phyloP scores from a whole-genome alignment of 306 rosid species.

The Chamaecrista fasciculata region DNA sequence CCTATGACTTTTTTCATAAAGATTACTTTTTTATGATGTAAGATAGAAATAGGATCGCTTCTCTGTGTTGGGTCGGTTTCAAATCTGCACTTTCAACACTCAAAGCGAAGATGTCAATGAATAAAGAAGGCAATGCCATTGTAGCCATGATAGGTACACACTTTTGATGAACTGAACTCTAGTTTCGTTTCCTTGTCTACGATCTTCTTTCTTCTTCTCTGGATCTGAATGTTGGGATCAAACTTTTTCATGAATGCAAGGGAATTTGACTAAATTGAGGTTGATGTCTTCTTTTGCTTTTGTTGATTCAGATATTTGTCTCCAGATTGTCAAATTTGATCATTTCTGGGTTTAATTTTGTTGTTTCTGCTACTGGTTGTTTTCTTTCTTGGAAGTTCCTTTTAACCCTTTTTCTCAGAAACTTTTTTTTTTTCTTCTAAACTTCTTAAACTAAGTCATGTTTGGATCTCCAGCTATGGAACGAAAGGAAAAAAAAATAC shows the following conservation, averaged over 20 bases:
- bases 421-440: no score
- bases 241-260: neutral
- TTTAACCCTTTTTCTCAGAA: no score
- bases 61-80: constrained; percentile 17
- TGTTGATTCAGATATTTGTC: neutral
- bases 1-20: neutral
- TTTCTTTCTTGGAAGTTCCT: no score
- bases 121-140: neutral
- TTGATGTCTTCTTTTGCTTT: neutral
- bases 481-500: no score
- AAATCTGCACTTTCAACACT: no score
- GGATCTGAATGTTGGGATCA: neutral
- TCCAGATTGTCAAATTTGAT: constrained; percentile 28
- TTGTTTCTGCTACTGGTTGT: neutral
- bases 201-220: neutral
- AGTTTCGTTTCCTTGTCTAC: no score
- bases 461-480: no score
- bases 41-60: neutral
- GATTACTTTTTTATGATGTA: neutral
- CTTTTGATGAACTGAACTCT: no score
- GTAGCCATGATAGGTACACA: constrained; percentile 7
- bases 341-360: constrained; percentile 21
- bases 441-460: no score
- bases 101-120: neutral
- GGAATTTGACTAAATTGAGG: constrained; percentile 11